These are phyloP conservation scores for Candida vartiovaarae DNA, from an alignment of 805 yeast genomes.

Conservation along the genomic window DNA sequence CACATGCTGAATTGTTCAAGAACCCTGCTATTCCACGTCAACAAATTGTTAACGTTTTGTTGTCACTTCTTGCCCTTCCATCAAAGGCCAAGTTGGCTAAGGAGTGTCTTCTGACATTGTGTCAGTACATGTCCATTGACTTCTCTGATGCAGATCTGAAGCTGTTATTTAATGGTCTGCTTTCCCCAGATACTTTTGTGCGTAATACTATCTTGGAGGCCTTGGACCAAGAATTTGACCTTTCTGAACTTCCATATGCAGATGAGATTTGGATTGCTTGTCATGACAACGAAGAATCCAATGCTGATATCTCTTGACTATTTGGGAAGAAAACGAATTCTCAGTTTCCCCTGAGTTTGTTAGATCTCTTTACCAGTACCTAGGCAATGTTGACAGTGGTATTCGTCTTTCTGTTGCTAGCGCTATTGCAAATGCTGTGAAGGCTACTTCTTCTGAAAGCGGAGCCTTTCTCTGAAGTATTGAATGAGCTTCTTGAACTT, in stretches of 20 bases:
- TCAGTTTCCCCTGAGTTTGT: constrained; percentile 40
- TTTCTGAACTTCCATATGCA: constrained; percentile 38
- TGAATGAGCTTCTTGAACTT: constrained; percentile 47
- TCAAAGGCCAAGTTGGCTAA: constrained; percentile 75
- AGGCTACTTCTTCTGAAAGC: constrained; percentile 24
- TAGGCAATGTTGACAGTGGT: constrained; percentile 54
- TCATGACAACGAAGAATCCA: constrained; percentile 62
- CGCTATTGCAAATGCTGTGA: constrained; percentile 56
- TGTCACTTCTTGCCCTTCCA: constrained; percentile 65
- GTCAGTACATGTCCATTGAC: constrained; percentile 68
- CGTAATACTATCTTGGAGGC: constrained; percentile 77
- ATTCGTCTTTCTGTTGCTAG: constrained; percentile 67
- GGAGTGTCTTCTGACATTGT: constrained; percentile 72
- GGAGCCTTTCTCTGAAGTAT: constrained; percentile 26
- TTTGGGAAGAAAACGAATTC: constrained; percentile 78
- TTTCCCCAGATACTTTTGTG: constrained; percentile 63
- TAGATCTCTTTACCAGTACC: constrained; percentile 37
- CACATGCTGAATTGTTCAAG: constrained; percentile 62
- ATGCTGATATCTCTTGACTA: constrained; percentile 64
- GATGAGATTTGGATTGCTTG: constrained; percentile 73
- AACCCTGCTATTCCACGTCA: constrained; percentile 64
- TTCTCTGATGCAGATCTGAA: constrained; percentile 50
- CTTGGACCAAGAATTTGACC: constrained; percentile 71
- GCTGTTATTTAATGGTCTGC: constrained; percentile 46
- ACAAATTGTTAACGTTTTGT: constrained; percentile 51